Percentiles rank a stretch among this genome's conserved stretches.
These are phyloP conservation scores for Debaryomycetaceae sp. DNA, from an alignment of 1,139 yeast genomes.

Conservation along the genomic window DNA sequence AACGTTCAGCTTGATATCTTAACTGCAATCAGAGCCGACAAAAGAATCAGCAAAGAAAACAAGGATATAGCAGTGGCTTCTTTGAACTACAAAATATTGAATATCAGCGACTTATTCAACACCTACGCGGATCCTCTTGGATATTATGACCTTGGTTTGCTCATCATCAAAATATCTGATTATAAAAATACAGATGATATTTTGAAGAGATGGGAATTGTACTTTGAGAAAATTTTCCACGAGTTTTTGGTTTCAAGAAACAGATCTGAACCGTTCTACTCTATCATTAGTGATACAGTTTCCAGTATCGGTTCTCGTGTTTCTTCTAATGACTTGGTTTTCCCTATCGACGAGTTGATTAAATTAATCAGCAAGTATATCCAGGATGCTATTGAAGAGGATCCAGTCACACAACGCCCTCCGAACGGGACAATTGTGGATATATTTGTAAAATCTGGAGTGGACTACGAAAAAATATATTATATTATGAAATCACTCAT, in stretches of 20 bases:
- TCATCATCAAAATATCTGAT: conserved; percentile 80
- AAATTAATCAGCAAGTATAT: conserved; percentile 51
- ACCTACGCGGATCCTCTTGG: conserved; percentile 85
- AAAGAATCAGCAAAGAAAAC: conserved; percentile 48
- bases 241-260: conserved; percentile 27
- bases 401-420: conserved; percentile 41
- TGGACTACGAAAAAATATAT: conserved; percentile 66
- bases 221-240: conserved; percentile 48
- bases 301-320: conserved; percentile 43
- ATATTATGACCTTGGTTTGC: conserved; percentile 76
- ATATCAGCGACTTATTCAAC: conserved; percentile 79
- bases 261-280: conserved; percentile 38
- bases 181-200: conserved; percentile 72
- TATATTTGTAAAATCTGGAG: conserved; percentile 74
- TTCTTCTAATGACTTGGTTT: conserved; percentile 61
- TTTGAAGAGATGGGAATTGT: conserved; percentile 65
- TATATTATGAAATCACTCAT: conserved; percentile 64
- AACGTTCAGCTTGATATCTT: conserved; percentile 82
- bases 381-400: conserved; percentile 33
- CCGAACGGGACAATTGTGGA: conserved; percentile 50
- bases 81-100: conserved; percentile 62
- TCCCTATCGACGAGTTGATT: conserved; percentile 73
- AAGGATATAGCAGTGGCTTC: conserved; percentile 48
- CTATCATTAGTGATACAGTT: conserved; percentile 37
- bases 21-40: conserved; percentile 56